phyloP scores from a whole-genome alignment of 2,329 filamentous ascomycete genomes.

The Talaromyces sp. region DNA sequence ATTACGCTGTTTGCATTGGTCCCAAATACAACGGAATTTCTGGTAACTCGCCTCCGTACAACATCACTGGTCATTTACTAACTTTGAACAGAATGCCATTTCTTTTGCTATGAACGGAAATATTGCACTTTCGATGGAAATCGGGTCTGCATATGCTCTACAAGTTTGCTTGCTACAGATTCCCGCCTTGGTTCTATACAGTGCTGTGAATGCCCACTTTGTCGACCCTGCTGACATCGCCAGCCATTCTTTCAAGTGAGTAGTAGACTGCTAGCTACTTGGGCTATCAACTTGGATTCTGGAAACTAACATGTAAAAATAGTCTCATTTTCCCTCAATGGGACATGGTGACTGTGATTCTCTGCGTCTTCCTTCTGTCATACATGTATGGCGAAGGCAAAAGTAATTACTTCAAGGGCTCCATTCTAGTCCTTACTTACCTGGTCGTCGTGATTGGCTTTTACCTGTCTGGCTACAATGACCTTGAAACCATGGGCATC shows the following conservation, averaged over 20 bases:
- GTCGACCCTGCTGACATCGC: slow-evolving; percentile 51
- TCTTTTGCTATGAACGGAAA: slow-evolving; percentile 99
- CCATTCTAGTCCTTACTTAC: slow-evolving; percentile 88
- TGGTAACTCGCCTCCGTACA: slow-evolving; percentile 55
- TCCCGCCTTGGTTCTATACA: slow-evolving; percentile 87
- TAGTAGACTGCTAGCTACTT: background rate
- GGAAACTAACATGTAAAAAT: slow-evolving; percentile 4
- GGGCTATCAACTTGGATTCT: background rate
- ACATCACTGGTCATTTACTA: background rate
- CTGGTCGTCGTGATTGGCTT: slow-evolving; percentile 88
- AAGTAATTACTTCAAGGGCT: slow-evolving; percentile 99
- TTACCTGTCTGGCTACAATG: slow-evolving; percentile 70
- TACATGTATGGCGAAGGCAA: slow-evolving; percentile 99
- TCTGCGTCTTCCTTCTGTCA: slow-evolving; percentile 92
- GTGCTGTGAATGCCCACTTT: slow-evolving; percentile 63
- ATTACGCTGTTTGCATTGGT: slow-evolving; percentile 96
- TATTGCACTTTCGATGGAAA: slow-evolving; percentile 98
- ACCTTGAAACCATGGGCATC: slow-evolving; percentile 46
- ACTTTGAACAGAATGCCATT: slow-evolving; percentile 71
- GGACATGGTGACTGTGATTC: slow-evolving; percentile 96
- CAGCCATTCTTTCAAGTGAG: slow-evolving; percentile 52
- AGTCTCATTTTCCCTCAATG: slow-evolving; percentile 94
- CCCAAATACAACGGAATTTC: slow-evolving; percentile 95
- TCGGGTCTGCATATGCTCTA: slow-evolving; percentile 92
- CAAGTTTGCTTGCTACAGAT: slow-evolving; percentile 96